These are phyloP conservation scores for Aspergillus steynii DNA, from an alignment of 495 filamentous ascomycete species.

Conservation along the genomic window DNA sequence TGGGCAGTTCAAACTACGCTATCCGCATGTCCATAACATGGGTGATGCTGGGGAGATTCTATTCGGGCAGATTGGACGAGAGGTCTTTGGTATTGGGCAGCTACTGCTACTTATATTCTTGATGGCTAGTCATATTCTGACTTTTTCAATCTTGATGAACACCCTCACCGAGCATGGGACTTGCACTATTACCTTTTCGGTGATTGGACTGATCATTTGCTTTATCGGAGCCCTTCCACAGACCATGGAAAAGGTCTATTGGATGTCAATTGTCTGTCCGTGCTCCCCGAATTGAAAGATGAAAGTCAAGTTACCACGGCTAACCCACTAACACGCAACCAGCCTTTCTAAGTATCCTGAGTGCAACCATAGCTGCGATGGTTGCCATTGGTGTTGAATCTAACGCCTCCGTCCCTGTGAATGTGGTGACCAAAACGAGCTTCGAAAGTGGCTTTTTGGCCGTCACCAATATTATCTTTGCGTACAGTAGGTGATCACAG, in stretches of 20 bases:
- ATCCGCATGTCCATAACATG: constrained; percentile 69
- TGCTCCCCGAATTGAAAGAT: constrained; percentile 19
- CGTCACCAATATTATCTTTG: constrained; percentile 50
- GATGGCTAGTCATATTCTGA: constrained; percentile 75
- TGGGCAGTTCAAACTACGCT: constrained; percentile 71
- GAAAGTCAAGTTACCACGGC: constrained; percentile 49
- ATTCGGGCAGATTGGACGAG: constrained; percentile 61
- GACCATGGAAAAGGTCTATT: constrained; percentile 61
- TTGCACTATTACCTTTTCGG: constrained; percentile 70
- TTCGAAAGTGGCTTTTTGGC: constrained; percentile 41
- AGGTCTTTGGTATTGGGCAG: constrained; percentile 63
- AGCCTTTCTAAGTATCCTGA: constrained; percentile 51
- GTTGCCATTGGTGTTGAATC: constrained; percentile 57
- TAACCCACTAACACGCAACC: no score
- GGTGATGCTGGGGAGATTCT: constrained; percentile 70
- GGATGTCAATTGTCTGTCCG: constrained; percentile 63
- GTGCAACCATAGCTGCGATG: constrained; percentile 71
- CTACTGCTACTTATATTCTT: constrained; percentile 71
- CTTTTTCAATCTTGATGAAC: constrained; percentile 74
- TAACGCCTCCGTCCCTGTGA: constrained; percentile 22
- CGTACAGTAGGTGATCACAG: constrained; percentile 32
- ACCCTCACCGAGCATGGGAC: constrained; percentile 62
- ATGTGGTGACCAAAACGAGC: constrained; percentile 29
- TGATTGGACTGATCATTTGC: constrained; percentile 64
- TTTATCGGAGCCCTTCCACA: constrained; percentile 66